Base-by-base conservation (phyloP, 1,139 yeast species). In the Saccharomyces uvarum region DNA sequence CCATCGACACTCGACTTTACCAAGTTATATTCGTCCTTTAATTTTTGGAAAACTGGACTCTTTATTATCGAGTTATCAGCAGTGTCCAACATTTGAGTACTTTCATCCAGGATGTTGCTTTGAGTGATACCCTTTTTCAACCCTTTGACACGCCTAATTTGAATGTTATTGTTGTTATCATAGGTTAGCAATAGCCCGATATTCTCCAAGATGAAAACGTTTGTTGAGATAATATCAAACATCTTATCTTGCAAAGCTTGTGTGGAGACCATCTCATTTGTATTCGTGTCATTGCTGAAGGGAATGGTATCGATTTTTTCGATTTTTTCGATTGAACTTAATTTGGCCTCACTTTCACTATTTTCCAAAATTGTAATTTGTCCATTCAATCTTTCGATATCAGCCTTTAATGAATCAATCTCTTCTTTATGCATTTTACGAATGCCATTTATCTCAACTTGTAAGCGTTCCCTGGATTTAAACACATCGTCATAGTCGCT, bases 121-220 rank as follows among this genome's bases (percentile, higher is more conserved):
- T 60, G 62, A 14, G 53, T 56, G 31, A 58, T 44, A 14, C 61
- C 63, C 47, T 79, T 76, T 57, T 84, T 74, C 56, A 86, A 73
- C 0, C 95, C 95, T 64, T 86, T 86, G 0, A 86, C 93, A 59
- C 95, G 75, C 32, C 79, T 79, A 38, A 86, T 80, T 51, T 77
- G 77, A 54, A 66, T 50, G 2, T 54, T 52, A 4, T 58, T 54
- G 8, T 57, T 56, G 29, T 58, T 55, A 26, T 61, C 58, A 54
- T 53, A 51, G 32, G 58, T 75, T 50, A 86, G 72, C 24, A 86
- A 69, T 53, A 91, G 74, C 0, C 98, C 98, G 77, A 90, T 83
- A 1, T 87, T 78, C 64, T 88, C 96, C 53, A 91, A 73, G 2
- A 87, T 73, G 52, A 60, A 63, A 4, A 69, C 63, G 33, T 71